Evolutionary conservation across 495 filamentous ascomycete species (phyloP).

Genomic region (Talaromyces ruber): DNA sequence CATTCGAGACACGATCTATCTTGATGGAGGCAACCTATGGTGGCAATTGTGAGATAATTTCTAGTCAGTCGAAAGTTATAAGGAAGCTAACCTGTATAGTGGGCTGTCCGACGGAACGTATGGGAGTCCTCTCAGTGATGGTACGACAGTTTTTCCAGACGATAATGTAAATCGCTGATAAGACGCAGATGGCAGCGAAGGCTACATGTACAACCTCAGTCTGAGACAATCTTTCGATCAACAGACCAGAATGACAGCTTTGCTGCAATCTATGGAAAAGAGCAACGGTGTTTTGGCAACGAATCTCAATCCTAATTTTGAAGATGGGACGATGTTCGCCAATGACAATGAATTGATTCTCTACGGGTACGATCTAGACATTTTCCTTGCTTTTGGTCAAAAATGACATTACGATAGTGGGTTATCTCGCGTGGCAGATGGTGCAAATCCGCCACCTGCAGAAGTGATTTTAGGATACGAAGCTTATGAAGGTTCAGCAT

Average conservation of each 20-base stretch:
- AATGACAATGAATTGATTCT: constrained; percentile 47
- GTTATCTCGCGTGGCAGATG: constrained; percentile 8
- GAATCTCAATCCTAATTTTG: constrained; percentile 43
- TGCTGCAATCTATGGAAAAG: constrained; percentile 34
- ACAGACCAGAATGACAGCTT: constrained; percentile 18
- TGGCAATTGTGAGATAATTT: constrained; percentile 22
- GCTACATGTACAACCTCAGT: constrained; percentile 3
- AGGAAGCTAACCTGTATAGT: not conserved
- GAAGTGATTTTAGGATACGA: constrained; percentile 36
- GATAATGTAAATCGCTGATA: not conserved
- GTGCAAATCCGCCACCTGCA: constrained; percentile 17
- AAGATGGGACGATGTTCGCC: constrained; percentile 49
- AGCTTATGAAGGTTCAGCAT: constrained; percentile 27
- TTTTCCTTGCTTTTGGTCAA: constrained; percentile 33
- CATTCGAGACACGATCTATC: constrained; percentile 50
- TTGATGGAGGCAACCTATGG: constrained; percentile 49
- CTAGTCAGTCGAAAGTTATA: not conserved
- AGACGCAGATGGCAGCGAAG: not conserved
- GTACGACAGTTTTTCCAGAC: not conserved
- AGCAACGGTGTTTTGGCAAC: constrained; percentile 28
- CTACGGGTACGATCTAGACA: constrained; percentile 4
- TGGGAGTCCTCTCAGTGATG: not conserved
- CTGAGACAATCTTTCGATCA: constrained; percentile 34
- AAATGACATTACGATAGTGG: constrained; percentile 10
- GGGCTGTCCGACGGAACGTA: constrained; percentile 3